Evolutionary conservation across 495 filamentous ascomycete genomes (phyloP).

Genomic region (Entonaema liquescens): DNA sequence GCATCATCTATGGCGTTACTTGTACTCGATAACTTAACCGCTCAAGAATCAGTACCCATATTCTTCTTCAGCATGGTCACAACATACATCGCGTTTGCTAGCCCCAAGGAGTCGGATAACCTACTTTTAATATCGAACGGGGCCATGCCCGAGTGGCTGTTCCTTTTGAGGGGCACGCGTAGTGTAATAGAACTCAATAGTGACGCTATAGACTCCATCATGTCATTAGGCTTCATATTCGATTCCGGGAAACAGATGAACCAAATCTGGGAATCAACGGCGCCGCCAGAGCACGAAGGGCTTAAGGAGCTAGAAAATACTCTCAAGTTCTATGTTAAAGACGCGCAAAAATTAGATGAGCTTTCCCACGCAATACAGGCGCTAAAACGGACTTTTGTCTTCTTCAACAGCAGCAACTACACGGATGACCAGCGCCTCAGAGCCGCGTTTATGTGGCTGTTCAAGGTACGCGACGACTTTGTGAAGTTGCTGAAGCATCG

Average conservation of each 20-base stretch:
- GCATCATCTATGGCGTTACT: conserved; percentile 56
- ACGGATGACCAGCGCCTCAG: conserved; percentile 38
- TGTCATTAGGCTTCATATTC: conserved; percentile 45
- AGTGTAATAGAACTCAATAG: conserved; percentile 46
- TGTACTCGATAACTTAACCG: conserved; percentile 56
- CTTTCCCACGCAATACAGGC: conserved; percentile 29
- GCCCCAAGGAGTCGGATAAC: conserved; percentile 53
- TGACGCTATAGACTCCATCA: conserved; percentile 35
- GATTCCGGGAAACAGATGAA: conserved; percentile 38
- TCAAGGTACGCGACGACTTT: conserved; percentile 45
- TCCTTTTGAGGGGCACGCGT: conserved; percentile 49
- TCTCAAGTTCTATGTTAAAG: conserved; percentile 25
- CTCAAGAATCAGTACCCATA: conserved; percentile 60
- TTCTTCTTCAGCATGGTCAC: conserved; percentile 63
- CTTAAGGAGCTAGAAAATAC: conserved; percentile 37
- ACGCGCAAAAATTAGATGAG: conserved; percentile 25
- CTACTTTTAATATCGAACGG: conserved; percentile 53
- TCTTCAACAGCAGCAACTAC: conserved; percentile 21
- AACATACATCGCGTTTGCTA: conserved; percentile 57
- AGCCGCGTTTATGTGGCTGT: conserved; percentile 54
- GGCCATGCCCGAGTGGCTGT: conserved; percentile 54
- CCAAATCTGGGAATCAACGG: conserved; percentile 15
- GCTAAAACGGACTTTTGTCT: conserved; percentile 34
- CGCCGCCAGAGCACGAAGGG: conserved; percentile 34
- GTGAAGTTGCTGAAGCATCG: conserved; percentile 45